phyloP scores from a whole-genome alignment of 2,329 filamentous ascomycete genomes.

The Cadophora sp. region DNA sequence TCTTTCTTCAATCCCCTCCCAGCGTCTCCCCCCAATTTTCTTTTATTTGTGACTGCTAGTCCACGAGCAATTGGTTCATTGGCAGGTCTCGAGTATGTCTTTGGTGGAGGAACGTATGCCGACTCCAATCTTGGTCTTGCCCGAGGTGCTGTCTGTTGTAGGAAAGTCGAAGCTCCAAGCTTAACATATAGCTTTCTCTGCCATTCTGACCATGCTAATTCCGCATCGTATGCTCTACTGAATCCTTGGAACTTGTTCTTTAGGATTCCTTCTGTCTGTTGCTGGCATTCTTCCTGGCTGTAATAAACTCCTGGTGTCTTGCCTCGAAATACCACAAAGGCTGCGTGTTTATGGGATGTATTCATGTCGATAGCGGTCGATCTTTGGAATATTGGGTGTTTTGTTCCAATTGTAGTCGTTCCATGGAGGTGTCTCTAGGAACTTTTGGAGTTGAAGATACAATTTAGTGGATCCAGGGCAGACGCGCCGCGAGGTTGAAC shows the following conservation, averaged over 20 bases:
- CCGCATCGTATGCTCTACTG: constrained; percentile 12
- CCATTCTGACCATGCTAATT: constrained; percentile 14
- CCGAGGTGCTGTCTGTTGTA: constrained; percentile 9
- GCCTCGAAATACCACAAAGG: constrained; percentile 12
- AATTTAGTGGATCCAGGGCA: background rate
- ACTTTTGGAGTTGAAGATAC: background rate
- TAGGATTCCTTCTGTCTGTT: constrained; percentile 31
- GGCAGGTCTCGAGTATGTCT: background rate
- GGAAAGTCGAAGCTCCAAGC: constrained; percentile 8
- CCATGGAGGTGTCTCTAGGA: background rate
- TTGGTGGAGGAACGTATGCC: background rate
- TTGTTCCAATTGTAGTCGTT: too few relatives aligned
- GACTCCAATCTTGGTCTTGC: constrained; percentile 3
- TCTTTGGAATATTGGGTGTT: too few relatives aligned
- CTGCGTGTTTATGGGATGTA: background rate
- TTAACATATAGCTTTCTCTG: constrained; percentile 11
- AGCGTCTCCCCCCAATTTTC: background rate
- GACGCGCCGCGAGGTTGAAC: background rate
- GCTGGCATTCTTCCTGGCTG: constrained; percentile 13
- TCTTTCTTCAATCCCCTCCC: background rate
- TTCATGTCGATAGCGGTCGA: background rate
- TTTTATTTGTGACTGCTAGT: background rate
- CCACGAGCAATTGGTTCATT: background rate
- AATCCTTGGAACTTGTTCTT: constrained; percentile 9
- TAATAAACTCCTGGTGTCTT: constrained; percentile 15